These are phyloP conservation scores for Leptomonas pyrrhocoris DNA, from an alignment of 208 protist genomes.

Conservation along the genomic window DNA sequence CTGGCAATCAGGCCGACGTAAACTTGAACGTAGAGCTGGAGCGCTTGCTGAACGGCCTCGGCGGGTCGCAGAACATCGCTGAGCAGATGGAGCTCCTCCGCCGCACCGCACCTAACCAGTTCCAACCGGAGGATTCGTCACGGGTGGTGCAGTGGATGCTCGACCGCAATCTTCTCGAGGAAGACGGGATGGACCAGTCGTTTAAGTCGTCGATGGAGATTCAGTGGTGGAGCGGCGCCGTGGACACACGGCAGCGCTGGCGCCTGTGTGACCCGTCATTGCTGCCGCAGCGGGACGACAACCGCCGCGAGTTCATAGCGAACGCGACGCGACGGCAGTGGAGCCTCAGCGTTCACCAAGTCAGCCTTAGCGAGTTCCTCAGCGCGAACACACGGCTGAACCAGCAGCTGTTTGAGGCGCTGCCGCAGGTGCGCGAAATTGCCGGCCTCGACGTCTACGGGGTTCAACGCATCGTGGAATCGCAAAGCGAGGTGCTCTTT, in stretches of 20 bases:
- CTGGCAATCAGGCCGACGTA: neutral
- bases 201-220: conserved; percentile 58
- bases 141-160: conserved; percentile 43
- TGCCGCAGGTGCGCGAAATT: conserved; percentile 22
- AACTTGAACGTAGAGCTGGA: conserved; percentile 1
- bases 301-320: conserved; percentile 35
- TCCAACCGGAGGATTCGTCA: conserved; percentile 28
- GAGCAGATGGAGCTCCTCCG: conserved; percentile 29
- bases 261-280: conserved; percentile 63
- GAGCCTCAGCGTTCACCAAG: conserved; percentile 14
- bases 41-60: conserved; percentile 7
- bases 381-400: conserved; percentile 14
- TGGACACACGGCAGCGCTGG: conserved; percentile 73
- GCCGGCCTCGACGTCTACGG: conserved; percentile 11
- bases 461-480: conserved; percentile 56
- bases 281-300: conserved; percentile 62
- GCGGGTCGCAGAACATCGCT: conserved; percentile 8
- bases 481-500: conserved; percentile 86
- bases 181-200: conserved; percentile 32
- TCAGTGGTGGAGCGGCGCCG: conserved; percentile 69
- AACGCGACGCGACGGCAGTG: conserved; percentile 20
- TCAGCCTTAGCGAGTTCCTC: conserved; percentile 17
- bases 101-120: conserved; percentile 30
- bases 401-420: conserved; percentile 21
- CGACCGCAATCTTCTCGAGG: conserved; percentile 35